These are phyloP conservation scores for Mycena filopes DNA, from an alignment of 768 basidiomycete species.

Conservation along the genomic window DNA sequence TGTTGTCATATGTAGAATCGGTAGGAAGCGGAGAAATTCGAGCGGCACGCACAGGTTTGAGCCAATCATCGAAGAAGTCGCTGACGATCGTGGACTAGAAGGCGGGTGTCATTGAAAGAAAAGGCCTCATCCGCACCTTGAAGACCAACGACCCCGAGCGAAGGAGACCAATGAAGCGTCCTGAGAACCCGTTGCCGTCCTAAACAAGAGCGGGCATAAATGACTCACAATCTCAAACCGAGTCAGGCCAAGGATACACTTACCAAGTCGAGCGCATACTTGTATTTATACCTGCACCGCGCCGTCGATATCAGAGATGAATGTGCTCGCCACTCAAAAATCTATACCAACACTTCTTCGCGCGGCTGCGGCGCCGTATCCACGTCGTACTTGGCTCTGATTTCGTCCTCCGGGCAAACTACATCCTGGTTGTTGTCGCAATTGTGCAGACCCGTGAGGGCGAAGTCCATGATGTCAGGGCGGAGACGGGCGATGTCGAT, in stretches of 20 bases:
- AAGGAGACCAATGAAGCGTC: slow-evolving; percentile 9
- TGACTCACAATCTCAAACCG: too few relatives aligned
- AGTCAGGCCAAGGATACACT: too few relatives aligned
- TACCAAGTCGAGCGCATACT: slow-evolving; percentile 7
- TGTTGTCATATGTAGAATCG: too few relatives aligned
- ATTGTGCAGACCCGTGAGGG: slow-evolving; percentile 3
- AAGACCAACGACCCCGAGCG: slow-evolving; percentile 11
- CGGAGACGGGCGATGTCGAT: too few relatives aligned
- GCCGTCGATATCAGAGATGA: too few relatives aligned
- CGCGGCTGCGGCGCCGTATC: not conserved
- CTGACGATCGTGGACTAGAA: slow-evolving; percentile 10
- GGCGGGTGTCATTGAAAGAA: not conserved
- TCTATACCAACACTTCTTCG: too few relatives aligned
- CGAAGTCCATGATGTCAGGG: too few relatives aligned
- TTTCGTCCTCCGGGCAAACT: slow-evolving; percentile 1
- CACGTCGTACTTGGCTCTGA: slow-evolving; percentile 6
- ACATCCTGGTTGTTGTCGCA: too few relatives aligned
- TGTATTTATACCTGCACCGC: slow-evolving; percentile 12
- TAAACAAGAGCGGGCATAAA: too few relatives aligned
- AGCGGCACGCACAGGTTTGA: too few relatives aligned
- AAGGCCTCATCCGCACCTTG: slow-evolving; percentile 7
- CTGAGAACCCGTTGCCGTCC: slow-evolving; percentile 10
- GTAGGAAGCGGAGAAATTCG: too few relatives aligned
- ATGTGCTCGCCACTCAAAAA: too few relatives aligned
- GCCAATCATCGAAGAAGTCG: slow-evolving; percentile 5